Base-by-base conservation (phyloP, 2,329 filamentous ascomycete genomes). In the Byssoonygena ceratinophila region DNA sequence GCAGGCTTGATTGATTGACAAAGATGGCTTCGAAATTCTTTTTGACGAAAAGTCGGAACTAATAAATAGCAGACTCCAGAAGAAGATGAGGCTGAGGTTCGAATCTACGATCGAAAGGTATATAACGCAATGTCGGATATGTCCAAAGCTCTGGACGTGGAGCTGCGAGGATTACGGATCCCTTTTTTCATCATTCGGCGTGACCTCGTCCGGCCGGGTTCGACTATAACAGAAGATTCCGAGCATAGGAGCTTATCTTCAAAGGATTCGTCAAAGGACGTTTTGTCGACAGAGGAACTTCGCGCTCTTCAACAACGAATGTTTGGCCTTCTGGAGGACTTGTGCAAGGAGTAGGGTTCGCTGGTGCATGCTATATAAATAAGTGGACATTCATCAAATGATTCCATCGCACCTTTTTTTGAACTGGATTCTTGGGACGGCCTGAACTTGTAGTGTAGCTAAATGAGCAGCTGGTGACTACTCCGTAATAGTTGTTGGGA, bases 71-170 rank as follows among this genome's bases (percentile, higher is more conserved):
- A 75, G 68, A 73, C 71, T 25, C 64, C 65, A 6, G 67, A 76
- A 56, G 72, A 76, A 45, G 68, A 80, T 44, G 64, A 73, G 31
- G 69, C 72, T 45, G 82, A 85, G 63, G 66, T 85, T 6, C 63
- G 68, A 27, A 70, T 70, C 18, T 84, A 81, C 61, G 80, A 84
- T 57, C 66, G 68, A 49, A 85, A 85, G 61, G 78, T 85, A 14
- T 78, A 83, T 59, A 73, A 70, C 51, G 81, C 80, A 2, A 76
- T 77, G 47, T 66, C 67, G 37, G 70, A 77, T 9, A 83, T 85
- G 81, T 73, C 76, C 0, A 70, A 72, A n/a, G 75, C 76, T 12
- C 78, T 83, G 65, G 72, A 70, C 5, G 64, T 66, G 1, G 78
- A 80, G 57, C 64, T 85, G 44, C 77, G 77, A 53, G 68, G 65